These are phyloP conservation scores for Schizochytrium sp. DNA, from an alignment of 108 stramenopile species.

Conservation along the genomic window DNA sequence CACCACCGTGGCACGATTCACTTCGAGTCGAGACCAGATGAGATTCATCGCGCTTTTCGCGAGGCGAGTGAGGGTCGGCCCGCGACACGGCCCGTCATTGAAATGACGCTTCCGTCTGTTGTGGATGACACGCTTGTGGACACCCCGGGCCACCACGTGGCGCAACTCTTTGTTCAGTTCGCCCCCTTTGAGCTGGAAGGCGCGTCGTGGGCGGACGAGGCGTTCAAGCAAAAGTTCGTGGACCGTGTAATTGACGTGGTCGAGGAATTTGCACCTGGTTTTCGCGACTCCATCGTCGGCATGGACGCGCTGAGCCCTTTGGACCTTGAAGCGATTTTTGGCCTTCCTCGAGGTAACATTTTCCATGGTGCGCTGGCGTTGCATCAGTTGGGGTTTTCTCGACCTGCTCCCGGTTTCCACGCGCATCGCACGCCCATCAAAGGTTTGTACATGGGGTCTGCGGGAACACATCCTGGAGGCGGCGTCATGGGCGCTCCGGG, in stretches of 20 bases:
- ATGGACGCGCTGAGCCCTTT: slow-evolving; percentile 28
- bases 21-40: slow-evolving; percentile 8
- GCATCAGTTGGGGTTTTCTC: slow-evolving; percentile 23
- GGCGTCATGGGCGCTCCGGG: slow-evolving; percentile 45
- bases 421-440: slow-evolving; percentile 13
- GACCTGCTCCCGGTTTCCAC: slow-evolving; percentile 18
- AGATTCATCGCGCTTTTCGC: slow-evolving; percentile 21
- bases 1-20: slow-evolving; percentile 36
- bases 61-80: background rate
- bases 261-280: slow-evolving; percentile 25
- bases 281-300: background rate
- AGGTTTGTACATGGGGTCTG: slow-evolving; percentile 29
- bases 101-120: slow-evolving; percentile 36
- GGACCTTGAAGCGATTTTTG: slow-evolving; percentile 33
- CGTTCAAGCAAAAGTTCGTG: slow-evolving; percentile 15
- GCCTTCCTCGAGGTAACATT: slow-evolving; percentile 30
- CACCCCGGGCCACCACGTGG: slow-evolving; percentile 32
- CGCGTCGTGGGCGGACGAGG: slow-evolving; percentile 12
- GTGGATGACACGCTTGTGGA: slow-evolving; percentile 26
- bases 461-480: slow-evolving; percentile 39
- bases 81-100: slow-evolving; percentile 30
- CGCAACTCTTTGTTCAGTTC: slow-evolving; percentile 36
- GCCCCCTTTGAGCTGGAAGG: slow-evolving; percentile 25
- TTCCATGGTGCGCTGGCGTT: slow-evolving; percentile 25
- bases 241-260: slow-evolving; percentile 14